These are phyloP conservation scores for Ramalina peruviana DNA, from an alignment of 495 filamentous ascomycete species.

Conservation along the genomic window DNA sequence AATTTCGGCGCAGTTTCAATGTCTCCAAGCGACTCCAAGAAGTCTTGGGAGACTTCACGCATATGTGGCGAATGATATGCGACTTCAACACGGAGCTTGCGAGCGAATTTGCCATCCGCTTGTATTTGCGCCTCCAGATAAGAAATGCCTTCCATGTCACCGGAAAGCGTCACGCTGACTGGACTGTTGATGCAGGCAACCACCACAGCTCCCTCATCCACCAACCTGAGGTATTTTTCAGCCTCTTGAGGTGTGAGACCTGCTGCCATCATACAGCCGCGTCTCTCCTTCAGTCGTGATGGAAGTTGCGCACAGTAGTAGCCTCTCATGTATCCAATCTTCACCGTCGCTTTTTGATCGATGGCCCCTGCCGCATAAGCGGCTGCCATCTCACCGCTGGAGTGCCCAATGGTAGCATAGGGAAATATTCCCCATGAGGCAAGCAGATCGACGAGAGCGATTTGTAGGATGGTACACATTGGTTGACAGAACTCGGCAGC, in stretches of 20 bases:
- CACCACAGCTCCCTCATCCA: conserved; percentile 3
- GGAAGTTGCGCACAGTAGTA: too few species aligned
- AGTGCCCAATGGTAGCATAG: conserved; percentile 25
- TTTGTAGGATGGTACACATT: conserved; percentile 17
- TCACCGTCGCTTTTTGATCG: too few species aligned
- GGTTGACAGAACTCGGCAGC: too few species aligned
- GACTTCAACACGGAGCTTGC: conserved; percentile 1
- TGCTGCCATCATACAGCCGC: neutral
- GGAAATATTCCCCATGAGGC: conserved; percentile 17
- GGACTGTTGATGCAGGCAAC: conserved; percentile 24
- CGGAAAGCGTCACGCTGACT: conserved; percentile 17
- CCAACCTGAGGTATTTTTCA: conserved; percentile 13
- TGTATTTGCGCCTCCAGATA: neutral
- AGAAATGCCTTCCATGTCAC: conserved; percentile 10
- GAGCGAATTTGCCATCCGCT: neutral
- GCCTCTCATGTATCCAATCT: too few species aligned
- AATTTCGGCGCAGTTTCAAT: conserved; percentile 6
- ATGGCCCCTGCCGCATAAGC: conserved; percentile 12
- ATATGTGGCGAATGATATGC: conserved; percentile 33
- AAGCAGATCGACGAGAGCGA: conserved; percentile 24
- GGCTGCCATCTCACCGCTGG: conserved; percentile 28
- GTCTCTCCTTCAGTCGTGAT: too few species aligned
- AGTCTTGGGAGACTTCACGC: conserved; percentile 20
- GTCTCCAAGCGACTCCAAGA: conserved; percentile 19
- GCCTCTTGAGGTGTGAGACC: neutral